Evolutionary conservation across 1,139 yeast genomes (phyloP).

Genomic region (Groenewaldozyma auringiensis): DNA sequence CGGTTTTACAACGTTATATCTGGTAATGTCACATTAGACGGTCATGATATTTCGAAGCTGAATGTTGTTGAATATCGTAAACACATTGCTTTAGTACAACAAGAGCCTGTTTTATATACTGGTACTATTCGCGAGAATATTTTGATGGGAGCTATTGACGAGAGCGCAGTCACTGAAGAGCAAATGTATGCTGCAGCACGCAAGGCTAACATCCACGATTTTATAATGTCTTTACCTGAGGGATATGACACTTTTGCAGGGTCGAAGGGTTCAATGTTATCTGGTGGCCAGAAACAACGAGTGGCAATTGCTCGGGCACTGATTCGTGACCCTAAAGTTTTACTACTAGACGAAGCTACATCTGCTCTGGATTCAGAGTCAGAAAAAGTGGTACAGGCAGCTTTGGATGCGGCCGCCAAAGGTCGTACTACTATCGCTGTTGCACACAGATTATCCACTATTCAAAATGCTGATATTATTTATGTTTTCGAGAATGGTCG

Average conservation of each 20-base stretch:
- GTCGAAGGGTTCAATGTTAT: slow-evolving; percentile 68
- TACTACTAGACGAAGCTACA: slow-evolving; percentile 72
- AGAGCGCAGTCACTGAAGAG: slow-evolving; percentile 46
- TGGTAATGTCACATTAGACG: slow-evolving; percentile 65
- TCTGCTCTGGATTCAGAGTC: slow-evolving; percentile 74
- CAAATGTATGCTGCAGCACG: slow-evolving; percentile 62
- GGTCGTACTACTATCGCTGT: slow-evolving; percentile 82
- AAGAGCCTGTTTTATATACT: slow-evolving; percentile 81
- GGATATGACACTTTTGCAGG: slow-evolving; percentile 81
- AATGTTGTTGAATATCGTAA: slow-evolving; percentile 66
- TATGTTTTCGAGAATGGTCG: slow-evolving; percentile 69
- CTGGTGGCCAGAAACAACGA: slow-evolving; percentile 84
- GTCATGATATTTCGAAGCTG: slow-evolving; percentile 58
- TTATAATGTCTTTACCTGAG: slow-evolving; percentile 68
- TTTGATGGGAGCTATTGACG: slow-evolving; percentile 56
- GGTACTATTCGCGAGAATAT: slow-evolving; percentile 83
- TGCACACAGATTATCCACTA: slow-evolving; percentile 85
- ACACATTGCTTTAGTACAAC: slow-evolving; percentile 71
- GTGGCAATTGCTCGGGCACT: slow-evolving; percentile 71
- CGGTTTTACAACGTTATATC: slow-evolving; percentile 68
- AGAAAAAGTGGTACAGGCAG: slow-evolving; percentile 69
- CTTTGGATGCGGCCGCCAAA: slow-evolving; percentile 51
- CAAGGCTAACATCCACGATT: slow-evolving; percentile 75
- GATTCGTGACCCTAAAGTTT: slow-evolving; percentile 57
- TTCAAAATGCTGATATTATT: slow-evolving; percentile 86